These are phyloP conservation scores for Lathyrus sativus DNA, from an alignment of 306 rosid species.

Conservation along the genomic window DNA sequence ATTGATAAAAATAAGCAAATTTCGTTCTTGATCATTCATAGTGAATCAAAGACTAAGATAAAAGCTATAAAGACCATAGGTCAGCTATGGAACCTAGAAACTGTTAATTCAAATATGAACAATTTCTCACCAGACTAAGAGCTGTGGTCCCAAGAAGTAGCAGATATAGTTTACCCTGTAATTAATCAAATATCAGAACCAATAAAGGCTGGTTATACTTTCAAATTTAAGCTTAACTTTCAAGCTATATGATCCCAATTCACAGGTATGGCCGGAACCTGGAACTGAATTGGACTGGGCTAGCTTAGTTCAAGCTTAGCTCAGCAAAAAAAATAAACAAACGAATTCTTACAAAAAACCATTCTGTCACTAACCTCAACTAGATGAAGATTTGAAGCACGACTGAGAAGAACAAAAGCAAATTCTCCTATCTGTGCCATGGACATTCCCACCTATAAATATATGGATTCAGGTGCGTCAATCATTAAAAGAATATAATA, in stretches of 20 bases:
- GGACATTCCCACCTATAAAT: slow-evolving; percentile 88
- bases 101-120: slow-evolving; percentile 36
- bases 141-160: slow-evolving; percentile 97
- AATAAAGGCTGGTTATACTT: slow-evolving; percentile 7
- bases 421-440: slow-evolving; percentile 97
- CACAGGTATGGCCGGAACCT: slow-evolving; percentile 14
- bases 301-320: slow-evolving; percentile 3
- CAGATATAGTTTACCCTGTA: slow-evolving; percentile 88
- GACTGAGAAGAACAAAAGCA: slow-evolving; percentile 96
- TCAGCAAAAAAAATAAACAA: not conserved
- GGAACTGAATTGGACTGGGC: not conserved
- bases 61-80: slow-evolving; percentile 13
- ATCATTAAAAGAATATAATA: slow-evolving; percentile 18
- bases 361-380: slow-evolving; percentile 72
- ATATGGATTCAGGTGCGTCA: slow-evolving; percentile 27
- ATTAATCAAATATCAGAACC: slow-evolving; percentile 36
- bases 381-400: slow-evolving; percentile 97
- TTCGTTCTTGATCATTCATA: slow-evolving; percentile 24
- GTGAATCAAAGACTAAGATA: slow-evolving; percentile 10
- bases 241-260: slow-evolving; percentile 27
- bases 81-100: slow-evolving; percentile 5
- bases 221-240: slow-evolving; percentile 31
- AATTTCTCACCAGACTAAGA: slow-evolving; percentile 78
- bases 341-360: slow-evolving; percentile 8
- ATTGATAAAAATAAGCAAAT: slow-evolving; percentile 22